Evolutionary conservation across 805 yeast species (phyloP).

Genomic region (Candida xiaguanensis): DNA sequence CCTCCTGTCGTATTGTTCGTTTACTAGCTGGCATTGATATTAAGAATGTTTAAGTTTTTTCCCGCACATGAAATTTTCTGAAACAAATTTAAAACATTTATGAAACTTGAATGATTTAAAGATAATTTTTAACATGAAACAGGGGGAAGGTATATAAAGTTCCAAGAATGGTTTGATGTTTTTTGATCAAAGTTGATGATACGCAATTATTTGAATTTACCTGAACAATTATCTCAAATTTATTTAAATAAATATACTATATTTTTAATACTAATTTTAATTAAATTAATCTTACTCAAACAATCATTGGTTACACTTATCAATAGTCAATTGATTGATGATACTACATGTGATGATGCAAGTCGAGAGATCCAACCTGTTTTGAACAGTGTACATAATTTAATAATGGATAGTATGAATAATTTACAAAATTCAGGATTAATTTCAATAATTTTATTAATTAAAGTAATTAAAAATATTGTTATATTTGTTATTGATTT

Average conservation of each 20-base stretch:
- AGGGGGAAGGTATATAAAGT: no score
- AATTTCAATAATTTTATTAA: constrained; percentile 30
- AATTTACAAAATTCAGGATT: constrained; percentile 43
- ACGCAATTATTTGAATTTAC: constrained; percentile 33
- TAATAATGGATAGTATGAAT: constrained; percentile 42
- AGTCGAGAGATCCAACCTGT: constrained; percentile 9
- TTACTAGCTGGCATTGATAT: neutral
- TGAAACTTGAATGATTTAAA: no score
- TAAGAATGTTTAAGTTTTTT: neutral
- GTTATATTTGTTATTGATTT: constrained; percentile 65
- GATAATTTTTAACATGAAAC: neutral
- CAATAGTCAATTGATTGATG: constrained; percentile 33
- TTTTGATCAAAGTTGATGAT: constrained; percentile 1
- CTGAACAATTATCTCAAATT: constrained; percentile 57
- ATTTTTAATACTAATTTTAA: constrained; percentile 47
- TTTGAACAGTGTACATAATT: constrained; percentile 6
- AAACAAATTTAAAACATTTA: neutral
- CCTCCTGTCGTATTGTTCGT: constrained; percentile 3
- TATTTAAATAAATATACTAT: constrained; percentile 68
- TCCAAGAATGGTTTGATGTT: no score
- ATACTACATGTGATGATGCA: constrained; percentile 13
- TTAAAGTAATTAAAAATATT: constrained; percentile 57
- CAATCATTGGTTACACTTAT: constrained; percentile 31
- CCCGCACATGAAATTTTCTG: neutral
- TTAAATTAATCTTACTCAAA: constrained; percentile 61